Conservation (phyloP, 805 yeast species). For the Grigorovia yakushimaensis region DNA sequence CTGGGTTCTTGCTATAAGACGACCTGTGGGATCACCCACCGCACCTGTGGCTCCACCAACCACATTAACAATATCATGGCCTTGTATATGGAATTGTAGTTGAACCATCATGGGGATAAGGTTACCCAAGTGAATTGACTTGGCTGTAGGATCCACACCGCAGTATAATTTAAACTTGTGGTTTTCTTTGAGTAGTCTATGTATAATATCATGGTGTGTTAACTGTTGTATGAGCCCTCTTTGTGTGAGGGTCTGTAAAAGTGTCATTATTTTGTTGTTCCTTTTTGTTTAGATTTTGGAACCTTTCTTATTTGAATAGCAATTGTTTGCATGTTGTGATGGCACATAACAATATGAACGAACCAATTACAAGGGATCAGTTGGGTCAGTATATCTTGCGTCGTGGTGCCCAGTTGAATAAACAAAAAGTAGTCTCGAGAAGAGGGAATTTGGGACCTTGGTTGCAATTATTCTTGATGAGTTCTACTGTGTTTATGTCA, state of each 20-base stretch:
- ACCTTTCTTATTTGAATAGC: too few relatives aligned
- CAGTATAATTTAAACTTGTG: slow-evolving; percentile 57
- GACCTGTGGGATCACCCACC: slow-evolving; percentile 88
- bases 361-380: neutral
- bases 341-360: neutral
- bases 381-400: neutral
- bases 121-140: slow-evolving; percentile 83
- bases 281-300: too few relatives aligned
- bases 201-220: slow-evolving; percentile 19
- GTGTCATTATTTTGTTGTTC: neutral
- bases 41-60: slow-evolving; percentile 98
- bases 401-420: neutral
- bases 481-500: slow-evolving; percentile 22
- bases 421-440: neutral
- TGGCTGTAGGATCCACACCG: slow-evolving; percentile 96
- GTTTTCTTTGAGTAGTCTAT: slow-evolving; percentile 10
- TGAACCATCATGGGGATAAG: slow-evolving; percentile 77
- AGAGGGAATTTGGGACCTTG: neutral
- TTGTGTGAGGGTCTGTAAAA: neutral
- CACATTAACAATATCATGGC: slow-evolving; percentile 73
- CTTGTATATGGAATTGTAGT: slow-evolving; percentile 73
- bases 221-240: slow-evolving; percentile 25
- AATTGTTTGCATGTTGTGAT: too few relatives aligned
- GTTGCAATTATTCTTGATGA: slow-evolving; percentile 17
- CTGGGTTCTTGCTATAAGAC: slow-evolving; percentile 60